Conservation (phyloP, 2,329 filamentous ascomycete genomes). For the Capronia americana region DNA sequence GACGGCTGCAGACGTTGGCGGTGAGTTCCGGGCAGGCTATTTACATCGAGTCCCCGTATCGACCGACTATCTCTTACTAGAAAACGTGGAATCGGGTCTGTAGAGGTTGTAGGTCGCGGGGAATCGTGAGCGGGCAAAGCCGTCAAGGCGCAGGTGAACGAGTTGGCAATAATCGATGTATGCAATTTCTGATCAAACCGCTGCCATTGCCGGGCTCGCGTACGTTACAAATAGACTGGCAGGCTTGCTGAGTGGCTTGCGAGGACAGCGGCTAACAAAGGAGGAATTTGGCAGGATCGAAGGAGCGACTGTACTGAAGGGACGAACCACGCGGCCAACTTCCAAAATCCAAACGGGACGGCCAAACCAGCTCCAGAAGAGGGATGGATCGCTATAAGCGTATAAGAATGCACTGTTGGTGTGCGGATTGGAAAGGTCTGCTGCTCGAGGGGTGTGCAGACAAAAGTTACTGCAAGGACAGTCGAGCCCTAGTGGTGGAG, state of each 20-base stretch:
- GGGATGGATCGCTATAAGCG: constrained; percentile 16
- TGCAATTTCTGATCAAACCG: constrained; percentile 11
- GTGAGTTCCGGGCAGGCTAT: neutral
- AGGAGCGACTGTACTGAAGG: constrained; percentile 29
- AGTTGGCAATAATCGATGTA: neutral
- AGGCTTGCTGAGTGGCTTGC: constrained; percentile 27
- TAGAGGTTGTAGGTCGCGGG: neutral
- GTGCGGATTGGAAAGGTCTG: constrained; percentile 9
- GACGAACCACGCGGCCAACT: constrained; percentile 16
- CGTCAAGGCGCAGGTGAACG: neutral
- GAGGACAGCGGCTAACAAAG: constrained; percentile 30
- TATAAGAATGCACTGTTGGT: constrained; percentile 20
- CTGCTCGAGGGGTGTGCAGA: constrained; percentile 10
- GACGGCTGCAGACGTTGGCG: neutral
- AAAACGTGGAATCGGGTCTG: neutral
- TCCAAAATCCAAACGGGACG: constrained; percentile 4
- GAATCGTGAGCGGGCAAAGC: constrained; percentile 6
- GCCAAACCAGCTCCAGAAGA: constrained; percentile 9
- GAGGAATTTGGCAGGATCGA: constrained; percentile 29
- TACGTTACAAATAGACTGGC: constrained; percentile 30
- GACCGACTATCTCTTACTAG: neutral
- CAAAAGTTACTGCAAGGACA: constrained; percentile 16
- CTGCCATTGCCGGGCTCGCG: constrained; percentile 21
- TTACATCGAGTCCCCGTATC: neutral
- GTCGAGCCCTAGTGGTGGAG: constrained; percentile 9